Percentiles rank a stretch among this genome's conserved stretches.
Evolutionary conservation across 2,329 filamentous ascomycete genomes (phyloP).

Genomic region (Aspergillus alliaceus): DNA sequence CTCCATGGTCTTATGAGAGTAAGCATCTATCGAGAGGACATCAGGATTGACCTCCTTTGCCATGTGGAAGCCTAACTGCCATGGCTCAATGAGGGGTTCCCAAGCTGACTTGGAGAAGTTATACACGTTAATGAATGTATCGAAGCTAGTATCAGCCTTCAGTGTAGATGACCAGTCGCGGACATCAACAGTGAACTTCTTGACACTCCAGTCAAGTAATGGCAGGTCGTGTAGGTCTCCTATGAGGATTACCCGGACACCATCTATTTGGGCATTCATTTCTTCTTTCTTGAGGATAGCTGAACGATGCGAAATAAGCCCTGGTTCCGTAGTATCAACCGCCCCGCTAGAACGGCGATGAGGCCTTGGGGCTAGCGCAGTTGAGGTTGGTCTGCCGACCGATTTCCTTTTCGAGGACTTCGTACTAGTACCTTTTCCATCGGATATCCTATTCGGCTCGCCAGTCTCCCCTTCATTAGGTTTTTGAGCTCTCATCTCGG

Average conservation of each 20-base stretch:
- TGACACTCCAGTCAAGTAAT: conserved; percentile 89
- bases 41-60: conserved; percentile 74
- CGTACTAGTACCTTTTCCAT: conserved; percentile 36
- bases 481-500: conserved; percentile 69
- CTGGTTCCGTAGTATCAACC: conserved; percentile 37
- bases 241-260: conserved; percentile 88
- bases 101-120: conserved; percentile 99
- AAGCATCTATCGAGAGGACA: conserved; percentile 76
- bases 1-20: conserved; percentile 87
- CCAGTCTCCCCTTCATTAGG: conserved; percentile 52
- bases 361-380: conserved; percentile 45
- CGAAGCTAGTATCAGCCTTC: conserved; percentile 84
- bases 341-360: conserved; percentile 48
- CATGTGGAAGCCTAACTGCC: conserved; percentile 90
- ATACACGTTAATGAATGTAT: conserved; percentile 94
- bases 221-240: conserved; percentile 95
- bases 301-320: conserved; percentile 43
- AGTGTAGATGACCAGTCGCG: conserved; percentile 89
- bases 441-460: conserved; percentile 53
- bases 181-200: conserved; percentile 80
- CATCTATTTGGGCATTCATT: conserved; percentile 80
- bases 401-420: conserved; percentile 50
- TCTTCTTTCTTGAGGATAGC: conserved; percentile 70
- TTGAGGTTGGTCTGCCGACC: conserved; percentile 42
- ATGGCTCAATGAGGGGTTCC: conserved; percentile 95